Base-by-base conservation (phyloP, 208 protist genomes). In the Angomonas desouzai region DNA sequence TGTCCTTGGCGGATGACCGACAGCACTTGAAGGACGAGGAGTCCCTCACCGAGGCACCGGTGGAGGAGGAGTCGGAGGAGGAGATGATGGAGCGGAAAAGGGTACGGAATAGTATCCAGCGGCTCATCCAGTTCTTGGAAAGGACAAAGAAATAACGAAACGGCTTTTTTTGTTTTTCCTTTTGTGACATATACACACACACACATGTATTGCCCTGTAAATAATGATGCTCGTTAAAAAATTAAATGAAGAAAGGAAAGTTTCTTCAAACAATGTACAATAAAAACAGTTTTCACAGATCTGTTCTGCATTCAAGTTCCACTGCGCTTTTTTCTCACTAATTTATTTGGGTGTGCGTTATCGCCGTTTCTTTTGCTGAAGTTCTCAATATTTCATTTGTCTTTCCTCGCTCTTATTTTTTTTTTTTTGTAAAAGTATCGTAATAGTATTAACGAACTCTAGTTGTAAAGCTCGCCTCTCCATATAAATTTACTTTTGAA, bases 41-140 rank as follows among this genome's bases (percentile, higher is more conserved):
- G 16, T 27, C 28, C 29, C 3, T 23, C 7, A 10, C 10, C 23
- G 20, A 67, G 7, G 23, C 55, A 49, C 56, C 57, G 9, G 28
- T 11, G 0, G 22, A 43, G 29, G 25, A 10, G 7, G 63, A 55
- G 40, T 57, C 56, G 1, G 32, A 25, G 55, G 30, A 48, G 10
- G 61, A 75, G 16, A 48, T 66, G 29, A 51, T 30, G 22, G 7
- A 4, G 45, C 58, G 57, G 1, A 49, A 62, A 16, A 16, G n/a
- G 20, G 57, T 22, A 4, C 32, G 51, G 28, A 59, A 48, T 2
- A 79, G 74, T 66, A 56, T 75, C 1, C 68, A 76, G 55, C 71
- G 68, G 0, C 62, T 83, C 7, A 20, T 77, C 1, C 64, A 67
- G 7, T 68, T 72, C 25, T 45, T 83, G 10, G 49, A 48, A 6